These are phyloP conservation scores for Penicillium decumbens DNA, from an alignment of 2,329 filamentous ascomycete species.

Conservation along the genomic window DNA sequence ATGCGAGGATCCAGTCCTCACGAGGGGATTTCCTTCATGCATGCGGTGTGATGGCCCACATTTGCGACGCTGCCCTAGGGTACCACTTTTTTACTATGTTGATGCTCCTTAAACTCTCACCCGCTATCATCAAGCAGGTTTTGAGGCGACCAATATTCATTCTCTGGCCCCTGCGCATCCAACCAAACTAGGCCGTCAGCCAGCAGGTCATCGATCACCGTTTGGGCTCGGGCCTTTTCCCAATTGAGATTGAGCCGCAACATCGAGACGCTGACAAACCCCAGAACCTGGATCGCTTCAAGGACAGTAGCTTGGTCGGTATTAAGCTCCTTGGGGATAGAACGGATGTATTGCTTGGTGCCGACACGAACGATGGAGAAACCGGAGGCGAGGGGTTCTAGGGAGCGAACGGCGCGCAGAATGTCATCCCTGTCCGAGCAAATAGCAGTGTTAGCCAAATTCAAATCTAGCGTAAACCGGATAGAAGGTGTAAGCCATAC, in stretches of 20 bases:
- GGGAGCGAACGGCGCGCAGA: conserved; percentile 76
- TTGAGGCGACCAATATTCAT: conserved; percentile 76
- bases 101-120: conserved; percentile 20
- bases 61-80: neutral
- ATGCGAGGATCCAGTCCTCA: neutral
- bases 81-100: neutral
- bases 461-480: neutral
- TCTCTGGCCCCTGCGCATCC: conserved; percentile 77
- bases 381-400: conserved; percentile 80
- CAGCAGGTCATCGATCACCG: conserved; percentile 84
- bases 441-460: neutral
- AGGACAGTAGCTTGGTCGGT: conserved; percentile 89
- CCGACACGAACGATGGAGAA: conserved; percentile 83
- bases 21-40: neutral
- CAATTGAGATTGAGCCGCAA: conserved; percentile 79
- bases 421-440: conserved; percentile 67
- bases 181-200: conserved; percentile 91
- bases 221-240: conserved; percentile 78
- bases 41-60: neutral
- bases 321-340: conserved; percentile 90
- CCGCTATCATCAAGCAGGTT: conserved; percentile 42
- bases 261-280: conserved; percentile 87
- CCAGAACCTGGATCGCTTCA: conserved; percentile 83
- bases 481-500: conserved; percentile 41
- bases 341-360: conserved; percentile 79